Evolutionary conservation across 2,329 filamentous ascomycete genomes (phyloP), one percentile per base, ranked within the genome.

Genomic region (Aspergillus novoparasiticus): DNA sequence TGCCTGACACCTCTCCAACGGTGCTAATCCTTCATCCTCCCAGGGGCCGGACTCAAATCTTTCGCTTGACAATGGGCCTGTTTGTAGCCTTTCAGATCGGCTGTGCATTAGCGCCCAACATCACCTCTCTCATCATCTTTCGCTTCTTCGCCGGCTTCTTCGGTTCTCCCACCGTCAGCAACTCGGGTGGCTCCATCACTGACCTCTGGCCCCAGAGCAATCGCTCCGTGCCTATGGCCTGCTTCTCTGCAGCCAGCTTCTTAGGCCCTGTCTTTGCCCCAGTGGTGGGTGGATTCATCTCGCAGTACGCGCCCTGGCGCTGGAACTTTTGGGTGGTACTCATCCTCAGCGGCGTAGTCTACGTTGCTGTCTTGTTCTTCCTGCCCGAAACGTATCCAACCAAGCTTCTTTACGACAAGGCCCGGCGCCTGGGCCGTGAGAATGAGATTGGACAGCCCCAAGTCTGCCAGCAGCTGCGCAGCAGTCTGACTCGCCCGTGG

Each of bases 221-320:
- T 11, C 46, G 46, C 16, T 50, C 46, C 16, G 46, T 50, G 16
- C 46, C 46, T 9, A 28, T 50, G 16, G 46, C 46, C 12, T 50
- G 26, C 16, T 50, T 50, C 21, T 50, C 46, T 50, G 46, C 46
- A 9, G 46, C 23, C 60, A 85, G 85, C 59, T 65, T 74, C 63
- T 85, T 76, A 73, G 86, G 88, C 0, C 89, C 89, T 4, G 86
- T 90, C 53, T 83, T 85, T 9, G 86, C 86, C 61, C 87, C 87
- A 5, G 90, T 90, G 72, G 78, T 89, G 1, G 85, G 86, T 10
- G 58, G 30, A 23, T 70, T 39, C 58, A 26, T 50, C 16, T 50
- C 46, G 6, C 11, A 50, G 26, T 28, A 50, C 14, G 23, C 26
- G 19, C 26, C 46, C 46, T 50, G 46, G 46, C 46, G 26, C n/a